These are phyloP conservation scores for Glarea lozoyensis DNA, from an alignment of 495 filamentous ascomycete species.

Conservation along the genomic window DNA sequence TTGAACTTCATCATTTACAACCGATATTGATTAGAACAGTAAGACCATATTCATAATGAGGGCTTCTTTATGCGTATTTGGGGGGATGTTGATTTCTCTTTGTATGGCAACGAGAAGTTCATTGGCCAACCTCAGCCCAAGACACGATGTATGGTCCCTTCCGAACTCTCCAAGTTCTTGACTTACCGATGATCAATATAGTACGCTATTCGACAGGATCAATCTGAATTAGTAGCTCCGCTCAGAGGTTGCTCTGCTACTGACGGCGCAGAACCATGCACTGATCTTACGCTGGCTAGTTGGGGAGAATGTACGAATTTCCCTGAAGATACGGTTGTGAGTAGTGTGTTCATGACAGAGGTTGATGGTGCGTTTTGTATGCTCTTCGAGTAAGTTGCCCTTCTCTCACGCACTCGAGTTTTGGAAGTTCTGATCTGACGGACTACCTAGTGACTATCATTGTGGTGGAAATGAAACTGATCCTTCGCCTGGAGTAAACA, in stretches of 20 bases:
- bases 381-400: neutral
- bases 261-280: neutral
- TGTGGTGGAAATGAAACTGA: neutral
- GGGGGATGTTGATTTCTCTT: no score
- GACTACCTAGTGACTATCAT: neutral
- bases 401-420: no score
- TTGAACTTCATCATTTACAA: no score
- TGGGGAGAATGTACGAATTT: neutral
- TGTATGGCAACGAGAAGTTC: no score
- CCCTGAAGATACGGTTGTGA: neutral
- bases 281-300: neutral
- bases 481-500: neutral
- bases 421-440: neutral
- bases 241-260: neutral
- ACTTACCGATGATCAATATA: neutral
- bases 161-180: no score
- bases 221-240: neutral
- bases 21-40: no score
- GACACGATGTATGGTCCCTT: no score
- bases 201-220: neutral
- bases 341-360: neutral
- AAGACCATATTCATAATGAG: no score
- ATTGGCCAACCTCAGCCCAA: no score
- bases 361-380: neutral
- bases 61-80: no score